Base-by-base conservation (phyloP, 2,329 filamentous ascomycete species). In the Drechmeria coniospora region DNA sequence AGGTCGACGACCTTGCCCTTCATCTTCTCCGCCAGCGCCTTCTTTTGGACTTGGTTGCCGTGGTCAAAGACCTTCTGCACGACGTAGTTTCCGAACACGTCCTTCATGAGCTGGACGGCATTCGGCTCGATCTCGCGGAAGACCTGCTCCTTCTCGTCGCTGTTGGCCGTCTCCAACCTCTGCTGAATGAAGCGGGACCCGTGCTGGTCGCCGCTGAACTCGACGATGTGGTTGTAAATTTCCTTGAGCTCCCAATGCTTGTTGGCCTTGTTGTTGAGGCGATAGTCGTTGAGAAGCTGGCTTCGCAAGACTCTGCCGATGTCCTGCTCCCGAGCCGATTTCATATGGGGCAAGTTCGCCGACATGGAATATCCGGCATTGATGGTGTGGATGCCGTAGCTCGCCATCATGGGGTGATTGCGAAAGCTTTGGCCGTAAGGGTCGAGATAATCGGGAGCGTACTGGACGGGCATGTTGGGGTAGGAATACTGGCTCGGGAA, bases 51-150 rank as follows among this genome's bases (percentile, higher is more conserved):
- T 52, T 93, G 86, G 40, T 83, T 92, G 21, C 90, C 87, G 49
- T 95, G 83, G 49, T 95, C 87, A 36, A 95, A 94, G 47, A 95
- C 76, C 50, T 94, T 95, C 46, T 98, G 90, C 21, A 95, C 86
- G 20, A 98, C 90, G 46, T 95, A 98, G 51, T 98, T 98, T 29
- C 90, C 90, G 46, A 94, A 98, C 0, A 95, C 78, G 49, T 95
- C 90, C 25, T 78, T 87, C 83, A 93, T 94, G 26, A 98, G 60
- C 45, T 87, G 83, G 17, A 92, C 54, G 2, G 79, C 74, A 39
- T 98, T 90, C 1, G 74, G 70, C 41, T 80, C 69, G 25, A 98
- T 83, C 51, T 95, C 90, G 1, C 67, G 63, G 59, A 94, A 95
- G 1, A 95, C 70, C 31, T 76, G 75, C 18, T 92, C 82, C 54